These are phyloP conservation scores for Pleomassaria siparia DNA, from an alignment of 2,329 filamentous ascomycete species.

Conservation along the genomic window DNA sequence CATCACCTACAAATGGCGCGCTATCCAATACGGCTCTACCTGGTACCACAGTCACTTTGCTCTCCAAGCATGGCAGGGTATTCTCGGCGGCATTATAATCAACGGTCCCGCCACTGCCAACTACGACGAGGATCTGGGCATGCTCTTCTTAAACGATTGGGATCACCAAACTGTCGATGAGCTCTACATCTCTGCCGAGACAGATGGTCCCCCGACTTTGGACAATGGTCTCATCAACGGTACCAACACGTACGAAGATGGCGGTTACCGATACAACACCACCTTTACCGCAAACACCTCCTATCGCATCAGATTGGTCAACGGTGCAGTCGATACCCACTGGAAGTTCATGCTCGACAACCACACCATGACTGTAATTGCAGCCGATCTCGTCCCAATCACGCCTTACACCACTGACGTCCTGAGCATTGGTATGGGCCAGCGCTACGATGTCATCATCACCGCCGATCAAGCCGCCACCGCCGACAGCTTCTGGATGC, in stretches of 20 bases:
- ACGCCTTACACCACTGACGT: slow-evolving; percentile 44
- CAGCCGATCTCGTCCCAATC: slow-evolving; percentile 47
- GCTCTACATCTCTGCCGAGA: slow-evolving; percentile 33
- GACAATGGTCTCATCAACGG: slow-evolving; percentile 51
- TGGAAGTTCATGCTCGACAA: slow-evolving; percentile 49
- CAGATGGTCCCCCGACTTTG: slow-evolving; percentile 35
- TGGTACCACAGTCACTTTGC: slow-evolving; percentile 49
- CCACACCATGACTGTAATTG: slow-evolving; percentile 48
- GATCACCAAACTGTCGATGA: slow-evolving; percentile 44
- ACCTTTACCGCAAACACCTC: slow-evolving; percentile 44
- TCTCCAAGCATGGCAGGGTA: slow-evolving; percentile 45
- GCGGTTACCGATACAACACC: slow-evolving; percentile 36
- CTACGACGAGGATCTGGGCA: slow-evolving; percentile 49
- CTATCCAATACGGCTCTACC: slow-evolving; percentile 43
- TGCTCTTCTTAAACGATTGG: slow-evolving; percentile 49
- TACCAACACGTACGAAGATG: slow-evolving; percentile 42
- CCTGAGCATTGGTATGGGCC: slow-evolving; percentile 45
- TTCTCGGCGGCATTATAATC: slow-evolving; percentile 46
- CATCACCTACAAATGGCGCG: slow-evolving; percentile 39
- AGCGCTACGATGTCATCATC: slow-evolving; percentile 44
- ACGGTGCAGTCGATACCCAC: slow-evolving; percentile 44
- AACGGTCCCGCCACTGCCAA: slow-evolving; percentile 43
- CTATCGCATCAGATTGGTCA: slow-evolving; percentile 48
- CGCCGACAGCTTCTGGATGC: slow-evolving; percentile 39
- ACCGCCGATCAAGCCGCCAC: slow-evolving; percentile 31